Conservation (phyloP, 345 rosid genomes). For the Sisymbrium irio region DNA sequence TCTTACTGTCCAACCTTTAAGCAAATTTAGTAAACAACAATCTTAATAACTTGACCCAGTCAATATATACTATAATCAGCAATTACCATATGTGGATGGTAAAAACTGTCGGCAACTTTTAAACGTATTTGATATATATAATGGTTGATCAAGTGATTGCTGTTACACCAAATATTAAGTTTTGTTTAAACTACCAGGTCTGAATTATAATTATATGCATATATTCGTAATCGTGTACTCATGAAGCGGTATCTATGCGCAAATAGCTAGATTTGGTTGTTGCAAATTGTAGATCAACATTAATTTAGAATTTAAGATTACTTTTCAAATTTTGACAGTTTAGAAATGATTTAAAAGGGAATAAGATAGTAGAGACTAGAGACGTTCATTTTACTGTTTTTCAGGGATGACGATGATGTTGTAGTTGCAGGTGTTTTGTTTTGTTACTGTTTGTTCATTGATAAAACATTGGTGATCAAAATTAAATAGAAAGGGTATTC, state of each 20-base stretch:
- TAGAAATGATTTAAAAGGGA: background rate
- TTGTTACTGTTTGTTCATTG: background rate
- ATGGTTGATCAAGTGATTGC: background rate
- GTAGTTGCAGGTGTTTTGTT: background rate
- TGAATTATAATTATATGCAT: background rate
- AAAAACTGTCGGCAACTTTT: slow-evolving; percentile 9
- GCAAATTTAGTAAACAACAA: slow-evolving; percentile 11
- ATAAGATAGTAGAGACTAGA: background rate
- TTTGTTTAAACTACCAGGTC: background rate
- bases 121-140: background rate
- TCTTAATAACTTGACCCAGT: slow-evolving; percentile 26
- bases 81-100: slow-evolving; percentile 2
- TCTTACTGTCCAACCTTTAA: slow-evolving; percentile 30
- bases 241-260: background rate
- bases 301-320: background rate
- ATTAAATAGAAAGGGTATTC: background rate
- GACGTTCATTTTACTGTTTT: background rate
- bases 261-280: background rate
- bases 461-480: background rate
- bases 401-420: background rate
- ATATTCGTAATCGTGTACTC: background rate
- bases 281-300: background rate
- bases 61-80: slow-evolving; percentile 13
- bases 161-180: background rate
- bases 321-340: background rate